These are phyloP conservation scores for Pyricularia pennisetigena DNA, from an alignment of 2,329 filamentous ascomycete species.

Conservation along the genomic window DNA sequence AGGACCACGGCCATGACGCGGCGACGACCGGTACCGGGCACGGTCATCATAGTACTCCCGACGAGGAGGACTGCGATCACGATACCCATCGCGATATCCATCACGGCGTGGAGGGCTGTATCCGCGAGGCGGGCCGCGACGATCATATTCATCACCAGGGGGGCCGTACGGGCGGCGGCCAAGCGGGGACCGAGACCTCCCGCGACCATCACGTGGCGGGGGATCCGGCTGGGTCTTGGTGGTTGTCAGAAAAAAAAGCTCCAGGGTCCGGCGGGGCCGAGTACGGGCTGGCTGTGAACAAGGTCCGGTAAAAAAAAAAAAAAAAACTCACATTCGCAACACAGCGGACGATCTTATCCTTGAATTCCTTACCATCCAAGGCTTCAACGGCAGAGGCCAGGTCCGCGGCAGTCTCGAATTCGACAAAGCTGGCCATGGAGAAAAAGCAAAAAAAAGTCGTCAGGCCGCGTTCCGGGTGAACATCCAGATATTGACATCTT, in stretches of 20 bases:
- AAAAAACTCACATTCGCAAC: constrained; percentile 65
- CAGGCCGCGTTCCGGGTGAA: constrained; percentile 5
- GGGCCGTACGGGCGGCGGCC: constrained; percentile 57
- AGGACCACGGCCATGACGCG: constrained; percentile 41
- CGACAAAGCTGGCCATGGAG: constrained; percentile 66
- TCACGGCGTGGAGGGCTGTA: constrained; percentile 68
- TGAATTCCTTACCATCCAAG: constrained; percentile 87
- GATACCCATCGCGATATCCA: constrained; percentile 62
- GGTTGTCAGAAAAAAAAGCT: constrained; percentile 12
- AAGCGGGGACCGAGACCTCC: constrained; percentile 69
- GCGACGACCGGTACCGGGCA: constrained; percentile 71
- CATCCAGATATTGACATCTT: neutral
- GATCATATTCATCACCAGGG: constrained; percentile 70
- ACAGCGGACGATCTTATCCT: constrained; percentile 78
- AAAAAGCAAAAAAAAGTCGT: constrained; percentile 5
- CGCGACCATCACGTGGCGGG: constrained; percentile 56
- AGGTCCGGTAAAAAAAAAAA: neutral
- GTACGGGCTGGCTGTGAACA: neutral
- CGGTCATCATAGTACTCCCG: constrained; percentile 84
- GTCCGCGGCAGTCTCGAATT: constrained; percentile 90
- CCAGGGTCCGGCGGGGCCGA: neutral
- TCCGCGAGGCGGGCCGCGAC: constrained; percentile 66
- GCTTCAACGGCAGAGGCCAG: constrained; percentile 89
- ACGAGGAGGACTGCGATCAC: constrained; percentile 68
- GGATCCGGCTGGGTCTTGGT: constrained; percentile 69